Conservation (phyloP, 2,329 filamentous ascomycete genomes). For the Dactylellina cionopaga region DNA sequence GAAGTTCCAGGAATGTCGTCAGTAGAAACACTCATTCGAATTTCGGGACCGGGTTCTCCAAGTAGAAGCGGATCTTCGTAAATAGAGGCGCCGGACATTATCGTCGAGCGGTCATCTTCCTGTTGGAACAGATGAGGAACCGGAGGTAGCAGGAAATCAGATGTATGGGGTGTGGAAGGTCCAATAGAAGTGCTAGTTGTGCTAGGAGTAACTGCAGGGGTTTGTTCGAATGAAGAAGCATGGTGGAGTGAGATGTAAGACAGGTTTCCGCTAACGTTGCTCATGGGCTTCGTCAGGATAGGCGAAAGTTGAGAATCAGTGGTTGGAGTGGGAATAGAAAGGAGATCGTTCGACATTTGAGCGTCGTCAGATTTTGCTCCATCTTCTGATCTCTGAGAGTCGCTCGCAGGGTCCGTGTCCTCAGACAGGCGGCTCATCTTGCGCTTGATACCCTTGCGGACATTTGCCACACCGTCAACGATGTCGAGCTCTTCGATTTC, state of each 20-base stretch:
- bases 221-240: constrained; percentile 50
- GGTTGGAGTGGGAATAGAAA: constrained; percentile 42
- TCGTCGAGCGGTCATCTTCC: constrained; percentile 48
- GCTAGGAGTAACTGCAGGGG: constrained; percentile 51
- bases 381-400: constrained; percentile 50
- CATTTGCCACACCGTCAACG: constrained; percentile 46
- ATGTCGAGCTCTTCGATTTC: constrained; percentile 56
- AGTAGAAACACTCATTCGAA: constrained; percentile 56
- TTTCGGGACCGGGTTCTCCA: constrained; percentile 57
- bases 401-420: constrained; percentile 56
- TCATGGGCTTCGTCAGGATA: constrained; percentile 43
- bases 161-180: constrained; percentile 46
- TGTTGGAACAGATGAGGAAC: constrained; percentile 29
- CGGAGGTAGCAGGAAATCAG: constrained; percentile 44
- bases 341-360: constrained; percentile 27
- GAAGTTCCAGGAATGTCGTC: constrained; percentile 56
- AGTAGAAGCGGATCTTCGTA: constrained; percentile 55
- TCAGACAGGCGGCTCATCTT: constrained; percentile 52
- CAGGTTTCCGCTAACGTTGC: constrained; percentile 42
- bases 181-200: constrained; percentile 49
- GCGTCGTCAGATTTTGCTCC: constrained; percentile 30
- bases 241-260: constrained; percentile 42
- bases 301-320: constrained; percentile 46
- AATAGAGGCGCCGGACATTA: constrained; percentile 50
- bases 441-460: constrained; percentile 51